Evolutionary conservation across 2,329 filamentous ascomycete genomes (phyloP).

Genomic region (Elsinoe arachidis): DNA sequence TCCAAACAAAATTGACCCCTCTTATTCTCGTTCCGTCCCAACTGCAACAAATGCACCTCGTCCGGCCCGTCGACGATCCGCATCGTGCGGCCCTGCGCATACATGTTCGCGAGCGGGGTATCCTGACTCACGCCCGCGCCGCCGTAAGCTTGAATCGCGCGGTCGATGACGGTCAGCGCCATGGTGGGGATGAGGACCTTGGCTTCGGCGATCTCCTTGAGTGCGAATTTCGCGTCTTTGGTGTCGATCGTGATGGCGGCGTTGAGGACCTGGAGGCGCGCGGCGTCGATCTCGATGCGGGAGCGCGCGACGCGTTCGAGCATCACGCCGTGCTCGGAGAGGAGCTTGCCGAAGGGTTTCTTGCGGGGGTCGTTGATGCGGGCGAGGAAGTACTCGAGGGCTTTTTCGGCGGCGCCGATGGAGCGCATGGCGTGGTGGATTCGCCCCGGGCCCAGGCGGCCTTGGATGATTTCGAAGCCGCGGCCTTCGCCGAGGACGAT

Average conservation of each 20-base stretch:
- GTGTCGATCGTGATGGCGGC: constrained; percentile 92
- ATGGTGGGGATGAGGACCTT: constrained; percentile 84
- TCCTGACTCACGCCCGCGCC: constrained; percentile 89
- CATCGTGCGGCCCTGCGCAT: constrained; percentile 29
- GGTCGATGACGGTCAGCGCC: constrained; percentile 80
- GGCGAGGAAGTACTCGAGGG: constrained; percentile 89
- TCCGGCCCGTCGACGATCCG: constrained; percentile 68
- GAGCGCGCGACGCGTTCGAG: constrained; percentile 90
- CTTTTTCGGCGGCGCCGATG: constrained; percentile 82
- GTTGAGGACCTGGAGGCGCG: constrained; percentile 83
- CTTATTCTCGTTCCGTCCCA: constrained; percentile 73
- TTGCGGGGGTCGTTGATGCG: constrained; percentile 88
- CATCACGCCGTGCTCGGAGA: constrained; percentile 86
- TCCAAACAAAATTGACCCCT: constrained; percentile 50
- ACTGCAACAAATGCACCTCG: constrained; percentile 81
- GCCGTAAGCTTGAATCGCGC: constrained; percentile 86
- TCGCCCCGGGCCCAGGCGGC: constrained; percentile 85
- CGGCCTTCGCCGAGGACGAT: constrained; percentile 88
- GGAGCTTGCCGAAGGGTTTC: constrained; percentile 80
- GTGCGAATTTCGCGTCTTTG: constrained; percentile 74
- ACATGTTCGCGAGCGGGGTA: constrained; percentile 67
- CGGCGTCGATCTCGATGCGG: constrained; percentile 86
- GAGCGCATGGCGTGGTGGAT: constrained; percentile 98
- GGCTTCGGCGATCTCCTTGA: constrained; percentile 89
- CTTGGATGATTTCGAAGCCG: constrained; percentile 97